Evolutionary conservation across 1,284 basidiomycete genomes (phyloP).

Genomic region (Ceratobasidium sp.): DNA sequence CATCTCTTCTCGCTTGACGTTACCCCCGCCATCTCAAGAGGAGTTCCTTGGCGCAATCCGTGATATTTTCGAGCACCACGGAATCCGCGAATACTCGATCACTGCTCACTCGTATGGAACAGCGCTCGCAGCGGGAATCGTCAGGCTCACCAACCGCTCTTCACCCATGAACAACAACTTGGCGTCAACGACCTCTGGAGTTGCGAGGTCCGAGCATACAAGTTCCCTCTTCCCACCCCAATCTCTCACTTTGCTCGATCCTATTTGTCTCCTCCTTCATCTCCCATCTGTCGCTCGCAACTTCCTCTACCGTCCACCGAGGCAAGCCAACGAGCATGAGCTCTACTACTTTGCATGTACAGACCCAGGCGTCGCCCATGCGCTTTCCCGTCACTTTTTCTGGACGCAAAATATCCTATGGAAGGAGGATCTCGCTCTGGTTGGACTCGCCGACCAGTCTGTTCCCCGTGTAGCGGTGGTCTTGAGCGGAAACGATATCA

Average conservation of each 20-base stretch:
- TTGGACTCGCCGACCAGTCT: constrained; percentile 46
- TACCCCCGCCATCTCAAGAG: constrained; percentile 56
- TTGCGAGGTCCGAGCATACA: not conserved
- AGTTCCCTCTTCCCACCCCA: not conserved
- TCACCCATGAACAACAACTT: constrained; percentile 50
- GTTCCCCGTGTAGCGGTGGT: constrained; percentile 58
- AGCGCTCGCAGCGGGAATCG: constrained; percentile 57
- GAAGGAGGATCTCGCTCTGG: constrained; percentile 63
- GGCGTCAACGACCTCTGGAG: not conserved
- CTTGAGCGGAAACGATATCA: constrained; percentile 67
- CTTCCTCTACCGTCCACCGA: constrained; percentile 69
- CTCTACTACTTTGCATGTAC: constrained; percentile 73
- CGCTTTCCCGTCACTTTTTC: constrained; percentile 69
- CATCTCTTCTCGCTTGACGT: constrained; percentile 69
- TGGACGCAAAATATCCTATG: constrained; percentile 71
- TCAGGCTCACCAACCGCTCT: constrained; percentile 49
- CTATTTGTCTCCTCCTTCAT: constrained; percentile 71
- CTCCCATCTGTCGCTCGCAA: constrained; percentile 69
- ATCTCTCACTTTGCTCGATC: constrained; percentile 65
- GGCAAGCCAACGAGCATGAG: constrained; percentile 69
- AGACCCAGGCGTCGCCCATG: constrained; percentile 69
- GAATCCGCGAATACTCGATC: constrained; percentile 60
- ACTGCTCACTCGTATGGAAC: constrained; percentile 73
- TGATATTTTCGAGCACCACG: constrained; percentile 60
- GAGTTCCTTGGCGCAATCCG: constrained; percentile 52